phyloP scores from a whole-genome alignment of 2,329 filamentous ascomycete species.

The Paracamarosporium sp. region DNA sequence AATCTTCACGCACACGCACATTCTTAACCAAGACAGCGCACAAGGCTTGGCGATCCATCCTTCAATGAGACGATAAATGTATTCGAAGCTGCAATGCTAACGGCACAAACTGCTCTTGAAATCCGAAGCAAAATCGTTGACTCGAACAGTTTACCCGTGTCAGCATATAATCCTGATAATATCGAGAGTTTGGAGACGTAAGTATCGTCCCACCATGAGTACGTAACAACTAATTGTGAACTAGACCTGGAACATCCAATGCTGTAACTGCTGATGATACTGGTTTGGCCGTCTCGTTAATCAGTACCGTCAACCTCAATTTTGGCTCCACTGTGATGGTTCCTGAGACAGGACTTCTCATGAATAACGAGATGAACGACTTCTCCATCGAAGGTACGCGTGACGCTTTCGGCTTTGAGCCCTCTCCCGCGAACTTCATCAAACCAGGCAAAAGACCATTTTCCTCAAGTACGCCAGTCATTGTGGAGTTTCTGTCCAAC shows the following conservation, averaged over 20 bases:
- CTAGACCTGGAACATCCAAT: slow-evolving; percentile 78
- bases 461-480: slow-evolving; percentile 80
- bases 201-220: slow-evolving; percentile 1
- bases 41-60: slow-evolving; percentile 78
- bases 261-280: slow-evolving; percentile 73
- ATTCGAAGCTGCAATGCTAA: slow-evolving; percentile 74
- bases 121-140: slow-evolving; percentile 75
- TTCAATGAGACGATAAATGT: slow-evolving; percentile 69
- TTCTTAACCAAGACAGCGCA: no score
- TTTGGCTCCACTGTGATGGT: slow-evolving; percentile 83
- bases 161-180: slow-evolving; percentile 73
- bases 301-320: slow-evolving; percentile 85
- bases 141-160: slow-evolving; percentile 71
- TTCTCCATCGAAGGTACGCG: slow-evolving; percentile 80
- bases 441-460: slow-evolving; percentile 80
- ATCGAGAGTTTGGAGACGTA: slow-evolving; percentile 69
- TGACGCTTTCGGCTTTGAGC: slow-evolving; percentile 86
- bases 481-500: slow-evolving; percentile 68
- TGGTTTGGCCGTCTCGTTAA: slow-evolving; percentile 80
- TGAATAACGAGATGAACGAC: slow-evolving; percentile 60
- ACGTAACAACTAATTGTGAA: no score
- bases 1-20: no score
- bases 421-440: slow-evolving; percentile 80
- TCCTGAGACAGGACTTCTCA: slow-evolving; percentile 80
- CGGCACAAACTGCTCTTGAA: slow-evolving; percentile 61